Conservation (phyloP, 2,329 filamentous ascomycete species). For the Colletotrichum orbiculare region DNA sequence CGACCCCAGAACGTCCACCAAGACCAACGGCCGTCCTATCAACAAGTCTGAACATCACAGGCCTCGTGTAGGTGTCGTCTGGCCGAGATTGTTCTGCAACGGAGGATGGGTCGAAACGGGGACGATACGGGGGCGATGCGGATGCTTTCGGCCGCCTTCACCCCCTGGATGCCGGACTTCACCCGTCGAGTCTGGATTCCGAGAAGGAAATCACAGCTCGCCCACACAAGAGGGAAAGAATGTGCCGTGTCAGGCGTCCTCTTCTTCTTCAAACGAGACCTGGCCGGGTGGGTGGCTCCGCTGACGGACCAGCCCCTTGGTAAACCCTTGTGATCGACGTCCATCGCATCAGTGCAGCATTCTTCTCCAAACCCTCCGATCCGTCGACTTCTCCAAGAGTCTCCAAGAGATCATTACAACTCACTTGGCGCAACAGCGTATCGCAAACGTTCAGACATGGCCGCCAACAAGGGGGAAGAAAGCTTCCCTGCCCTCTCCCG, state of each 20-base stretch:
- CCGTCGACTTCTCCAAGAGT: not conserved
- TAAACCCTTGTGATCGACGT: conserved; percentile 2
- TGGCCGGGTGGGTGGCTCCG: no score
- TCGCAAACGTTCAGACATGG: conserved; percentile 7
- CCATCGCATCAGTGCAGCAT: not conserved
- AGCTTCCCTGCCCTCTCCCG: conserved; percentile 20
- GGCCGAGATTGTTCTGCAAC: conserved; percentile 10
- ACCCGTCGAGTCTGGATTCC: not conserved
- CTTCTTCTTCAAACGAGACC: no score
- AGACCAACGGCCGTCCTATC: conserved; percentile 5
- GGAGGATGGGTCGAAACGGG: not conserved
- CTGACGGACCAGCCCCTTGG: not conserved
- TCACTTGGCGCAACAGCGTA: not conserved
- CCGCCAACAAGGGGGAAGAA: not conserved
- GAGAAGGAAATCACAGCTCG: no score
- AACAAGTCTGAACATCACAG: not conserved
- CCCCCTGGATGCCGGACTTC: conserved; percentile 4
- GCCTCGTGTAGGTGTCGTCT: conserved; percentile 1
- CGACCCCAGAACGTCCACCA: conserved; percentile 9
- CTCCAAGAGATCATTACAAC: not conserved
- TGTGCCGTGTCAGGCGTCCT: no score
- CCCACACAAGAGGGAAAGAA: no score
- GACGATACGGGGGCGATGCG: not conserved
- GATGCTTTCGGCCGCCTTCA: not conserved
- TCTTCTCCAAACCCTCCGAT: not conserved